Evolutionary conservation across 2,329 filamentous ascomycete genomes (phyloP), one percentile per base, ranked within the genome.

Genomic region (Verruconis gallopava): DNA sequence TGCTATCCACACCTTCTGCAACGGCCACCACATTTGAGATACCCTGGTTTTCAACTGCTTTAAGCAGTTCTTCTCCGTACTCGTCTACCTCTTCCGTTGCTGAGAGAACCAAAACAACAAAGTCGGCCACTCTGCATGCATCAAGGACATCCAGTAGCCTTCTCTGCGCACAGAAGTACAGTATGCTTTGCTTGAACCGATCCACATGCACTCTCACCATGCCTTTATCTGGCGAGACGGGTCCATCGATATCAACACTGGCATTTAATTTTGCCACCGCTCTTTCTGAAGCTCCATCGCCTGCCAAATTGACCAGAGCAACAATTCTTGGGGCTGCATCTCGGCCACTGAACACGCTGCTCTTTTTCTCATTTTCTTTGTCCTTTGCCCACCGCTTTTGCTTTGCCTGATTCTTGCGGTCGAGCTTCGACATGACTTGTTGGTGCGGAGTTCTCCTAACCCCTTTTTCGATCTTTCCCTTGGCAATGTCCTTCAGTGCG

Each of bases 381-480:
- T 86, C 78, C 63, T 96, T 95, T 51, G 78, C 71, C 47, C 82
- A 67, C 54, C 89, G 83, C 60, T 81, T 79, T 68, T 98, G 91
- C 62, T 89, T 89, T 52, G 85, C 84, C 67, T 93, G 85, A 62
- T 98, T 96, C 53, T 85, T 79, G 46, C 91, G 81, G 63, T 94
- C 86, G 60, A 98, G 75, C 65, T 96, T 98, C 45, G 86, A 93
- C 84, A 95, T 89, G 65, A 95, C 77, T 66, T 94, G 85, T 60
- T 98, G 91, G 60, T 94, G 85, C 43, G 85, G 85, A 13, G 89
- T 94, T 62, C 85, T 93, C 55, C 89, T 78, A 53, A 71, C 69
- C 47, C 80, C 79, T 53, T 72, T 76, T 52, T 78, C 79, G 38
- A 89, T 73, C 62, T 91, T 91, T 86, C 85, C 88, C 70, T 96